These are phyloP conservation scores for Eucalyptus sp. DNA, from an alignment of 345 rosid species.

Conservation along the genomic window DNA sequence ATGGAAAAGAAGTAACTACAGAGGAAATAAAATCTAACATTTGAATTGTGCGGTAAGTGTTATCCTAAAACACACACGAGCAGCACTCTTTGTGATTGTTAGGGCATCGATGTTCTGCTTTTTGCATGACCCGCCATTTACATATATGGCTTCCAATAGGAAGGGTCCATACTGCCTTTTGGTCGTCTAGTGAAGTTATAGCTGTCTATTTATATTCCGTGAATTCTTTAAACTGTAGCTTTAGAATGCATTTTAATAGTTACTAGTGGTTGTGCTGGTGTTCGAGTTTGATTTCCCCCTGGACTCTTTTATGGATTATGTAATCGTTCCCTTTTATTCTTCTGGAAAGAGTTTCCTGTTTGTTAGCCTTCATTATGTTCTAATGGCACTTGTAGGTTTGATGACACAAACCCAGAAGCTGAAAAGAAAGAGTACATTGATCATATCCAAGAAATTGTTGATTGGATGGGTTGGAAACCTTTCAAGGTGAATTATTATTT, in stretches of 20 bases:
- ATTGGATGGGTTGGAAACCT: slow-evolving; percentile 99
- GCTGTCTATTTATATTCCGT: not conserved
- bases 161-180: not conserved
- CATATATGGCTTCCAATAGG: not conserved
- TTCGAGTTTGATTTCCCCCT: not conserved
- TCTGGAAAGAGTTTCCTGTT: not conserved
- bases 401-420: slow-evolving; percentile 98
- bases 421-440: slow-evolving; percentile 94
- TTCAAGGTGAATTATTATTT: slow-evolving; percentile 44
- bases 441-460: slow-evolving; percentile 92
- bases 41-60: not conserved
- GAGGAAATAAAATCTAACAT: not conserved
- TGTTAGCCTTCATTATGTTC: not conserved
- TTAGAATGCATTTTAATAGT: not conserved
- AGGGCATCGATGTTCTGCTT: not conserved
- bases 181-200: not conserved
- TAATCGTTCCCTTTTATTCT: not conserved
- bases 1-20: not conserved
- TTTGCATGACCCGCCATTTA: not conserved
- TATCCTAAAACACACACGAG: not conserved
- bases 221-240: not conserved
- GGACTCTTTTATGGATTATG: not conserved
- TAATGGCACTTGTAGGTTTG: slow-evolving; percentile 34
- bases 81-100: not conserved
- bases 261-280: not conserved